Percentiles rank a stretch among this genome's conserved stretches.
These are phyloP conservation scores for Mediolabrus comicus DNA, from an alignment of 108 stramenopile genomes.

Conservation along the genomic window DNA sequence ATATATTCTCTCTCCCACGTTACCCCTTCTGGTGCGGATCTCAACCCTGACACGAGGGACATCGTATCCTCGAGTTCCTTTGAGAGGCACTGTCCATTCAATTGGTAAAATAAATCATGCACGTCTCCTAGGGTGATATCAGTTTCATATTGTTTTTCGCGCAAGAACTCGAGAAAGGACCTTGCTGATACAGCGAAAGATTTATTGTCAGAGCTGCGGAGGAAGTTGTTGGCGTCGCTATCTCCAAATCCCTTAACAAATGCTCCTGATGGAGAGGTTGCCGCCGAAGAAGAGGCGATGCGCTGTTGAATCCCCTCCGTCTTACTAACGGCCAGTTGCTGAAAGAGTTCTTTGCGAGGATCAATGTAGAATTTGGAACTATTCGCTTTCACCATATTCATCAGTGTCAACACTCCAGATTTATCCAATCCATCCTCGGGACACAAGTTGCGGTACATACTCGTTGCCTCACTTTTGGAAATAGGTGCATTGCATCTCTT, in stretches of 20 bases:
- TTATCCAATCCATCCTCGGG: slow-evolving; percentile 31
- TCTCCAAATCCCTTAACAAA: slow-evolving; percentile 2
- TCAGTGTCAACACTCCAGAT: slow-evolving; percentile 12
- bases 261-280: slow-evolving; percentile 29
- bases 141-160: slow-evolving; percentile 51
- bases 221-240: slow-evolving; percentile 36
- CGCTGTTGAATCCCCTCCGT: slow-evolving; percentile 29
- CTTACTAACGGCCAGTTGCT: slow-evolving; percentile 17
- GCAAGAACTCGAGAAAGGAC: slow-evolving; percentile 49
- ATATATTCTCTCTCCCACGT: slow-evolving; percentile 55
- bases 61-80: slow-evolving; percentile 13
- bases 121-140: slow-evolving; percentile 54
- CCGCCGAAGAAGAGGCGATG: slow-evolving; percentile 41
- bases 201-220: slow-evolving; percentile 29
- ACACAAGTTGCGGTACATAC: slow-evolving; percentile 23
- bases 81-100: slow-evolving; percentile 53
- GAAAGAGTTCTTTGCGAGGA: slow-evolving; percentile 26
- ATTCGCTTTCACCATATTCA: slow-evolving; percentile 21
- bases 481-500: slow-evolving; percentile 56
- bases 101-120: slow-evolving; percentile 45
- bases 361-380: slow-evolving; percentile 2
- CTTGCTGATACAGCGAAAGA: not conserved
- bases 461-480: slow-evolving; percentile 24
- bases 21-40: slow-evolving; percentile 10
- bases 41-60: slow-evolving; percentile 9